Conservation (phyloP, 225 moss, liverwort and hornwort genomes). For the Ulota crispa region DNA sequence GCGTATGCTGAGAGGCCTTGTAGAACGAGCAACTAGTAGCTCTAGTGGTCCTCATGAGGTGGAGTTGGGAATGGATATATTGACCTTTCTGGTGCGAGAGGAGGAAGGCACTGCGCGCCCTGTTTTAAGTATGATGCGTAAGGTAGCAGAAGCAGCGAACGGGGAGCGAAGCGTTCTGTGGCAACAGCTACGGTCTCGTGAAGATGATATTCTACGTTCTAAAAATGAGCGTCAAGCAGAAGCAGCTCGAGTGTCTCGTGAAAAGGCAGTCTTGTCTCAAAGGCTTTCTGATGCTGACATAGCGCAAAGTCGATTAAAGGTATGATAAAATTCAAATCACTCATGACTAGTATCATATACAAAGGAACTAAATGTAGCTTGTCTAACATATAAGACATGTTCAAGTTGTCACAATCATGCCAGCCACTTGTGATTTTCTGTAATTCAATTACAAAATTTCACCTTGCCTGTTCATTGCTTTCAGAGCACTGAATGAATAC, state of each 20-base stretch:
- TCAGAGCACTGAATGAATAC: background rate
- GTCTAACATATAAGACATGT: background rate
- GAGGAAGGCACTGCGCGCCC: slow-evolving; percentile 98
- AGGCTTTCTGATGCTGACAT: slow-evolving; percentile 86
- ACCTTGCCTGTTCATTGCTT: background rate
- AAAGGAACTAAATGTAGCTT: background rate
- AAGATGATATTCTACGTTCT: slow-evolving; percentile 80
- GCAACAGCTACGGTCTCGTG: slow-evolving; percentile 85
- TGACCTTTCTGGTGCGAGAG: slow-evolving; percentile 94
- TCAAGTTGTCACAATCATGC: background rate
- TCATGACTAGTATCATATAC: background rate
- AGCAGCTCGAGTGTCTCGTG: slow-evolving; percentile 73
- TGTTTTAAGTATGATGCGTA: slow-evolving; percentile 88
- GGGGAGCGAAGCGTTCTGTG: slow-evolving; percentile 85
- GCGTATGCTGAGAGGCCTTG: slow-evolving; percentile 92
- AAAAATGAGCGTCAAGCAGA: slow-evolving; percentile 86
- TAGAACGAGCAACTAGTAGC: slow-evolving; percentile 91
- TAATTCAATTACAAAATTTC: background rate
- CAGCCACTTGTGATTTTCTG: background rate
- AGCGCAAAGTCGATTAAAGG: slow-evolving; percentile 91
- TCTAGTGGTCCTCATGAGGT: slow-evolving; percentile 90
- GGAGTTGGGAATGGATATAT: slow-evolving; percentile 96
- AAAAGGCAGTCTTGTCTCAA: slow-evolving; percentile 82
- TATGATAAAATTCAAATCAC: slow-evolving; percentile 36
- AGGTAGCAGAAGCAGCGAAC: slow-evolving; percentile 84